phyloP scores from a whole-genome alignment of 148 eudicot species.

The Dianthus caryophyllus region DNA sequence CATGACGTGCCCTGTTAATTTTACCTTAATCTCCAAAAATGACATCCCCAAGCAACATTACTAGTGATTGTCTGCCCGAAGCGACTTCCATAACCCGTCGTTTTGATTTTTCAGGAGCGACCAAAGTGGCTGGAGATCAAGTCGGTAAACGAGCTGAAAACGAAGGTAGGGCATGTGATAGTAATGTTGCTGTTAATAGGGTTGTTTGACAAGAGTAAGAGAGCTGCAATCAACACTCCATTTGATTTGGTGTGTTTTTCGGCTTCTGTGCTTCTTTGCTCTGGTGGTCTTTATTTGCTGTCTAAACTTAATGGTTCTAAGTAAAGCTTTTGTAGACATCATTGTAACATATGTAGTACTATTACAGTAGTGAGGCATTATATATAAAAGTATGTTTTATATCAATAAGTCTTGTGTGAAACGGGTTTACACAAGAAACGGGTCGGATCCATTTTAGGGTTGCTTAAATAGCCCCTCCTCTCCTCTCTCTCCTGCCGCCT shows the following conservation, averaged over 20 bases:
- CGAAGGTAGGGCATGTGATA: constrained; percentile 92
- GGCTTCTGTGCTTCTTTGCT: constrained; percentile 79
- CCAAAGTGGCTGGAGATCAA: constrained; percentile 88
- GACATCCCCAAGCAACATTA: too few relatives aligned
- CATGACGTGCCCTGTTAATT: too few relatives aligned
- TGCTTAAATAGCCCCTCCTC: too few relatives aligned
- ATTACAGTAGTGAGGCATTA: not conserved
- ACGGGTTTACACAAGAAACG: too few relatives aligned
- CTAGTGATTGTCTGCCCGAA: too few relatives aligned
- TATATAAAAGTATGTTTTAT: not conserved
- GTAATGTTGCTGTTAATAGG: constrained; percentile 94
- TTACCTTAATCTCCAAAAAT: too few relatives aligned
- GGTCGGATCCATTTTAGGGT: too few relatives aligned
- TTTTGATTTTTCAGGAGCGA: constrained; percentile 53
- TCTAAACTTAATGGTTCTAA: constrained; percentile 64
- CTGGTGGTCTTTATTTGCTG: constrained; percentile 69
- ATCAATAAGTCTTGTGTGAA: too few relatives aligned
- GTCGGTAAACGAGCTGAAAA: constrained; percentile 78
- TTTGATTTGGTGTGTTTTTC: constrained; percentile 86
- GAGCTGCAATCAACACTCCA: constrained; percentile 58
- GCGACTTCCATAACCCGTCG: not conserved
- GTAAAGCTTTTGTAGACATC: constrained; percentile 6
- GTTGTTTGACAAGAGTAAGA: constrained; percentile 78
- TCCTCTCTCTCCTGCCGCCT: too few relatives aligned
- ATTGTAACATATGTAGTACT: not conserved